Evolutionary conservation across 345 rosid species (phyloP).

Genomic region (Acer negundo): DNA sequence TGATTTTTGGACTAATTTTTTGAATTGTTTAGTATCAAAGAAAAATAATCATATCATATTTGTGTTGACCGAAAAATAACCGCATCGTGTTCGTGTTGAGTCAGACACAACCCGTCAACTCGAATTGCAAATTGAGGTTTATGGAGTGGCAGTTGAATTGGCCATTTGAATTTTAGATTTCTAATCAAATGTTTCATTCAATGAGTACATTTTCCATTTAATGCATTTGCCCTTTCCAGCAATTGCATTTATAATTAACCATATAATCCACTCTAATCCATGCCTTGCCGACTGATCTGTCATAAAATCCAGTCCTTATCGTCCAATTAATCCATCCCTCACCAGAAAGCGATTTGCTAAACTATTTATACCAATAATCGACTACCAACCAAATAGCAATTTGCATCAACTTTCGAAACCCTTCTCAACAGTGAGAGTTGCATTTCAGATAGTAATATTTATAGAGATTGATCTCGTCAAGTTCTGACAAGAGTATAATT

Average conservation of each 20-base stretch:
- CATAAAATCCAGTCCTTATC: background rate
- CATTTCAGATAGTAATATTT: no score
- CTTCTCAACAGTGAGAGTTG: no score
- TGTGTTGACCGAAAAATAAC: no score
- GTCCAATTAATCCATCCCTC: background rate
- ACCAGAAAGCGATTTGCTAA: background rate
- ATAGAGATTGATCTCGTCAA: no score
- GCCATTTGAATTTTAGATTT: background rate
- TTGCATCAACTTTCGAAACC: no score
- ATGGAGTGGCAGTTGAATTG: background rate
- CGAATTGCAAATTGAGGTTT: background rate
- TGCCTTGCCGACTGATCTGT: background rate
- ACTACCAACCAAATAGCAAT: no score
- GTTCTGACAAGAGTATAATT: no score
- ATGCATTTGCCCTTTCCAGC: background rate
- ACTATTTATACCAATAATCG: background rate
- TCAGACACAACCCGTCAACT: no score
- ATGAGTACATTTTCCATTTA: background rate
- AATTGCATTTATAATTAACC: background rate
- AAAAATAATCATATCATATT: no score
- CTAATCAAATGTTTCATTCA: background rate
- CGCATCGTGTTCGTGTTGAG: no score
- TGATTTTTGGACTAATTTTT: no score
- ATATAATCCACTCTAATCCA: background rate
- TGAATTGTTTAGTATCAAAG: no score